Base-by-base conservation (phyloP, 192 early-diverging fungal species). In the Dissophora globulifera region DNA sequence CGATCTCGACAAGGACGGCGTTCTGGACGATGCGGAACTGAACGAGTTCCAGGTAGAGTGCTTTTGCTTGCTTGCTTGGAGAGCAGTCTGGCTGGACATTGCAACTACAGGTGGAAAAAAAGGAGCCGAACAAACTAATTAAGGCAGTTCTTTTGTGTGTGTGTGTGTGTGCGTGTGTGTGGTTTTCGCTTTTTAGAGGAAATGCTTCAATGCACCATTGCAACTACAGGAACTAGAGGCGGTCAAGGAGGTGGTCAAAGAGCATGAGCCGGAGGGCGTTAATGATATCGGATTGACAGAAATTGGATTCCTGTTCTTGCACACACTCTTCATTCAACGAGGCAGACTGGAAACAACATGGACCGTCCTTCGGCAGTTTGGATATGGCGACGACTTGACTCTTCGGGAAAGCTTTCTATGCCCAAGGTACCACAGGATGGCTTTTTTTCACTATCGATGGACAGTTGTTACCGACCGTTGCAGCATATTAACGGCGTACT, bases 321-420 rank as follows among this genome's bases (percentile, higher is more conserved):
- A 99, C 70, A 92, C 92, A 52, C 87, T 97, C 25, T 99, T 98
- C 78, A 97, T 99, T 50, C 96, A 98, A 85, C 86, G 95, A 7
- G 98, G 98, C 15, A 89, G 96, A 16, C 83, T 98, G 19, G 98
- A 99, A 70, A 99, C 98, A 6, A 98, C 98, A 22, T 99, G 98
- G 98, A 95, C 95, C 41, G 96, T 99, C 2, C 70, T 99, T 51
- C 82, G 96, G 46, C 89, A 89, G 62, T 99, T 99, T 83, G 96
- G 96, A 26, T 98, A 99, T 67, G 96, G 95, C 25, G 93, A 98
- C 67, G 96, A 99, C 63, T 67, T 99, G 43, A 90, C 92, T 0
- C 67, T 99, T 55, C 82, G 94, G 55, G 95, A 97, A 75, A 96
- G 96, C 60, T 98, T 91, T 71, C 68, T 99, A 62, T 89, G 82